Evolutionary conservation across 805 yeast genomes (phyloP), one percentile per base, ranked within the genome.

Genomic region (Maudiozyma turicensis): DNA sequence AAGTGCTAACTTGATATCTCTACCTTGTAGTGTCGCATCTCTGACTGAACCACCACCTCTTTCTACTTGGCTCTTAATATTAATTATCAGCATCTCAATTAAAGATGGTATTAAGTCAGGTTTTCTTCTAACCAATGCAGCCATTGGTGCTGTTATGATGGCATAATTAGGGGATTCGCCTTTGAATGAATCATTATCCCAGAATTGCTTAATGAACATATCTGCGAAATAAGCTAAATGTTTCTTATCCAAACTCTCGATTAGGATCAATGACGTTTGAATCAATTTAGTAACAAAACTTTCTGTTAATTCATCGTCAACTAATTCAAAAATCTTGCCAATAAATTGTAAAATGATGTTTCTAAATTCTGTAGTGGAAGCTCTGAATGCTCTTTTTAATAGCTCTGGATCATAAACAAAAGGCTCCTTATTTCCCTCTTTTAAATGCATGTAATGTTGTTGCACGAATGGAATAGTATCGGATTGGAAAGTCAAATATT

Each of bases 21-120:
- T 74, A n/a, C 86, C 86, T 30, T 81, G 72, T 29, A 84, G 72
- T 32, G 84, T 90, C 6, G 75, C 70, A 5, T 72, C 79, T 61
- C 96, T 75, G 0, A 81, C 70, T 0, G 76, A 66, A 3, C 97
- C 98, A 0, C 97, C 97, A 54, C 90, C 85, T 54, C 82, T 86
- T 9, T 69, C 69, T 20, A 91, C 72, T 59, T 91, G 95, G 34
- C 74, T 78, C 37, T 72, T 69, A 29, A 90, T 80, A 47, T 74
- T 74, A 5, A 70, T 52, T n/a, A 60, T 53, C 29, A 71, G 47
- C 8, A 50, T 52, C 1, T 53, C 45, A 47, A 69, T 65, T 10
- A 68, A 54, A n/a, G 48, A 48, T 5, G 28, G 26, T 14, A 68
- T 57, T 29, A 61, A 43, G 0, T 51, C 29, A 8, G 53, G 53